These are phyloP conservation scores for Neonectria sp. DNA, from an alignment of 2,329 filamentous ascomycete genomes.

Conservation along the genomic window DNA sequence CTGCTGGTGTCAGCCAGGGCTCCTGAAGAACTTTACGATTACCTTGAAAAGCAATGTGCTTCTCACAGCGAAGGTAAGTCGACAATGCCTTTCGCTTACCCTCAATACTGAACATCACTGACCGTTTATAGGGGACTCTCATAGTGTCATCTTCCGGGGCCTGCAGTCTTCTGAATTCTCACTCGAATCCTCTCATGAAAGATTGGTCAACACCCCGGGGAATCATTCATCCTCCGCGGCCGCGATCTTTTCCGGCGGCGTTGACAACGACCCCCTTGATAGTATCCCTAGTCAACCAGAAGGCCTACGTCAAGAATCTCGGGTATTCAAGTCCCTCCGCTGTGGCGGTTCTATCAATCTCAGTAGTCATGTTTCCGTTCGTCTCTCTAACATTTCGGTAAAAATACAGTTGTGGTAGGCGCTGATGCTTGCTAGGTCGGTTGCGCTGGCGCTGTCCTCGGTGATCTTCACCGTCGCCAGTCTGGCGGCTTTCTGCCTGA, in stretches of 20 bases:
- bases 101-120: not conserved
- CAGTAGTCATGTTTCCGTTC: slow-evolving; percentile 79
- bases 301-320: slow-evolving; percentile 60
- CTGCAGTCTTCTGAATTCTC: slow-evolving; percentile 81
- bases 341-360: slow-evolving; percentile 81
- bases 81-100: not conserved
- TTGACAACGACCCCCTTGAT: slow-evolving; percentile 19
- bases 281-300: slow-evolving; percentile 55
- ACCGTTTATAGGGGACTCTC: slow-evolving; percentile 20
- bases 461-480: slow-evolving; percentile 76
- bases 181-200: slow-evolving; percentile 76
- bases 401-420: not conserved
- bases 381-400: not conserved
- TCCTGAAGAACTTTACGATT: slow-evolving; percentile 56
- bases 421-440: slow-evolving; percentile 70
- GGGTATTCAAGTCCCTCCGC: slow-evolving; percentile 74
- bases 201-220: slow-evolving; percentile 65
- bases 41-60: slow-evolving; percentile 46
- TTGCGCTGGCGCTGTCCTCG: slow-evolving; percentile 90
- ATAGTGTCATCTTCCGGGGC: slow-evolving; percentile 68
- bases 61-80: slow-evolving; percentile 28
- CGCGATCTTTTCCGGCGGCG: slow-evolving; percentile 40
- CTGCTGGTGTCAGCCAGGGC: slow-evolving; percentile 67
- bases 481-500: slow-evolving; percentile 74
- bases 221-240: slow-evolving; percentile 29